Evolutionary conservation across 2,329 filamentous ascomycete species (phyloP), one percentile per base, ranked within the genome.

Genomic region (Rhynchosporium graminicola): DNA sequence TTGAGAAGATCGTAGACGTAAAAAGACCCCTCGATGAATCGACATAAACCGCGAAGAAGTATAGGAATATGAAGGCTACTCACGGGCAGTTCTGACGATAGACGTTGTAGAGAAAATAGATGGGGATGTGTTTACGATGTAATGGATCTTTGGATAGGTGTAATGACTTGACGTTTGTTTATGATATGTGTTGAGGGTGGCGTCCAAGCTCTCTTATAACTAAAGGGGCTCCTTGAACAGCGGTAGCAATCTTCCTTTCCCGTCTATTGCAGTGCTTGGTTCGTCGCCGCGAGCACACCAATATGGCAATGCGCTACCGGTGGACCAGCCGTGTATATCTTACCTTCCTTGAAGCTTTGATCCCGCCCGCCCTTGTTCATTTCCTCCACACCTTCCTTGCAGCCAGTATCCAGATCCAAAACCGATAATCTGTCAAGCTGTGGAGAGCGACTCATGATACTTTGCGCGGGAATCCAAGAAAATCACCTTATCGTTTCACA

Each of bases 371-470:
- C 68, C 68, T 68, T 60, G 65, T 62, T 67, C 33, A 61, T 52
- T 57, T 67, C 69, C 66, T 72, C 71, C 70, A 70, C 71, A 71
- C 70, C 62, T 69, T 70, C 68, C 61, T 63, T 64, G 63, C 61
- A 63, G 62, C 62, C 33, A 60, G 56, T 43, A 46, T 64, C 64
- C 63, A 63, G 63, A 54, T 57, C 69, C 68, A 64, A 63, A 45
- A 66, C 45, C 40, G 56, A 60, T 59, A 62, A 60, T 65, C 63
- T 48, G 47, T 59, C 51, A 54, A 60, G 62, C 63, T 68, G 65
- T 67, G 67, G 68, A 70, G 67, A 68, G 57, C 57, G 57, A 65
- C 65, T 69, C 70, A 70, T 67, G 67, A 71, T 72, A 58, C 56
- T 61, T 68, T 62, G 51, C 56, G 60, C 60, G 31, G 54, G 60